Evolutionary conservation across 306 rosid species (phyloP), one percentile per base, ranked within the genome.

Genomic region (Lagenaria siceraria): DNA sequence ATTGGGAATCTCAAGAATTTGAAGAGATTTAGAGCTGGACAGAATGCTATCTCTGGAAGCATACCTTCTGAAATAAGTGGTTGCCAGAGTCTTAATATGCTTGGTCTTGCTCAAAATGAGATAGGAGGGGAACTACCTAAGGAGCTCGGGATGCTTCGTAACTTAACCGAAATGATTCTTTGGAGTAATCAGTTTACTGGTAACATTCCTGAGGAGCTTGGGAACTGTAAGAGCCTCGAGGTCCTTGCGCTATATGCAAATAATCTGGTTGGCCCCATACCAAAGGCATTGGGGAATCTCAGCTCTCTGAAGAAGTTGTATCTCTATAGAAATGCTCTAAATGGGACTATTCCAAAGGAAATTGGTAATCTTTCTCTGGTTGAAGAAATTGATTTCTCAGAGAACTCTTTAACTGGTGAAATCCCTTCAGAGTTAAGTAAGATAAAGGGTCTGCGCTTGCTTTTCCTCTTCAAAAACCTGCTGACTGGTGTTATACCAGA

Each of bases 291-390:
- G 51, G 99, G 97, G 85, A 88, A 86, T 77, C 86, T 92, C 74
- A 85, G 76, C 46, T 86, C 90, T n/a, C 59, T 96, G 90, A 85
- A 75, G 78, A 85, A 66, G 82, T 75, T 96, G 88, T 96, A 92
- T 81, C 85, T 86, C 21, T 96, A 96, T 80, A 84, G 92, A 80
- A 96, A 92, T 82, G 84, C 61, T 75, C 69, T 96, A 86, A 96
- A 96, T 84, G 99, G 99, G 79, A 88, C 91, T 53, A 96, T 96
- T 83, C 99, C 98, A n/a, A 88, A 83, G 87, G 91, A 87, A 83
- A 81, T 90, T 61, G 98, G 98, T 80, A 96, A 96, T 82, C 98
- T 96, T 85, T 88, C 92, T 72, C 79, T 62, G 33, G 93, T 83
- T 48, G 5, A 53, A 52, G 84, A 86, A 79, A 84, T 96, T 75